Evolutionary conservation across 495 filamentous ascomycete genomes (phyloP), one percentile per base, ranked within the genome.

Genomic region (Neurospora sp.): DNA sequence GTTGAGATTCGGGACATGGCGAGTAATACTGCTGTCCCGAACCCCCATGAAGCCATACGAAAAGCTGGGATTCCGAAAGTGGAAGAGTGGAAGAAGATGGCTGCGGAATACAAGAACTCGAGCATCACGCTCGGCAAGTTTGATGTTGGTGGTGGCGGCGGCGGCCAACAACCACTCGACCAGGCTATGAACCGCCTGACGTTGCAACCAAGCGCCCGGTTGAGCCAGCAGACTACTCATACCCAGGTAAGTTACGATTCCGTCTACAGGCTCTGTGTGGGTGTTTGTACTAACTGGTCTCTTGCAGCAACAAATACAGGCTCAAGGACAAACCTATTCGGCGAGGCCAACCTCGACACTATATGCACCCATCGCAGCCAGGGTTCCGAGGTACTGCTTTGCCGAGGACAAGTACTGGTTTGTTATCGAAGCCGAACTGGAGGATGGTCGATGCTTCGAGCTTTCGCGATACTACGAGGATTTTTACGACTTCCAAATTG

Each of bases 61-160:
- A 88, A 90, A 77, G 96, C 96, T 47, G 96, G 96, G 9, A 94
- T 99, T 53, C 96, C 96, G n/a, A 92, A 91, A 79, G 96, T 99
- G 14, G 96, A 99, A 79, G 96, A 98, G 77, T 99, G 96, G 96
- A 98, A 99, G 87, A 97, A 96, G 84, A 97, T 98, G 94, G 96
- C 96, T 10, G 94, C 94, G 31, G 94, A 98, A 69, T 99, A 98
- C 84, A 99, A 99, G 86, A 97, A 98, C 79, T 97, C 94, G 81
- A 98, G 95, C 81, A 98, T 98, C 79, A 93, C 93, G 5, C 85
- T 99, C 39, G 96, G 96, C 73, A 95, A 94, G 78, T 92, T 98
- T 69, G 94, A 97, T 74, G 86, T 78, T 9, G 83, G 85, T 20
- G 81, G 78, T 69, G 80, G 73, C 20, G 79, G 80, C 72, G 82